These are phyloP conservation scores for Phytophthora meadii DNA, from an alignment of 352 stramenopile genomes.

Conservation along the genomic window DNA sequence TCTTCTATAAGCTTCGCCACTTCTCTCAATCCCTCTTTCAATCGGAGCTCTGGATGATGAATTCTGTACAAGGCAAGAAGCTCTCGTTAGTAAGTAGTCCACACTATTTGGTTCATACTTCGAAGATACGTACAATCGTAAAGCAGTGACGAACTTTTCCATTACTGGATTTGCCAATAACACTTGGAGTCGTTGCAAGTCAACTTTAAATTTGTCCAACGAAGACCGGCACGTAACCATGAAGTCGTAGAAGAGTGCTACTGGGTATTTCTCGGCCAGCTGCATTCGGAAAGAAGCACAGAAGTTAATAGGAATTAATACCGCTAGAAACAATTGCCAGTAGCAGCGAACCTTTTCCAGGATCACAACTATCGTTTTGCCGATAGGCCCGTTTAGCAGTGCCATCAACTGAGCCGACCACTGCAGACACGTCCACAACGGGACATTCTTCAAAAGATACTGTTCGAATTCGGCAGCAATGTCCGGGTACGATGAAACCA, in stretches of 20 bases:
- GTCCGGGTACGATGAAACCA: slow-evolving; percentile 58
- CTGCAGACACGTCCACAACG: slow-evolving; percentile 81
- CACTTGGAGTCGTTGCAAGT: slow-evolving; percentile 56
- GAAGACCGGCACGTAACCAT: slow-evolving; percentile 64
- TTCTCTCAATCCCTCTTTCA: slow-evolving; percentile 82
- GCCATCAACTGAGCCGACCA: slow-evolving; percentile 85
- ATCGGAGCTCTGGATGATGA: slow-evolving; percentile 79
- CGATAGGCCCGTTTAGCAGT: slow-evolving; percentile 64
- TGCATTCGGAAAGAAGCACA: slow-evolving; percentile 26
- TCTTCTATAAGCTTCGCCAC: slow-evolving; percentile 71
- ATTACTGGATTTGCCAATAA: slow-evolving; percentile 74
- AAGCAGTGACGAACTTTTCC: slow-evolving; percentile 83
- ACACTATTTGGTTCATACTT: not conserved
- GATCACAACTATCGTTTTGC: slow-evolving; percentile 59
- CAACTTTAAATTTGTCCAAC: slow-evolving; percentile 42
- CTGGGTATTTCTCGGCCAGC: slow-evolving; percentile 78
- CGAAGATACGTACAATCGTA: slow-evolving; percentile 62
- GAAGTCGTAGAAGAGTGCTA: slow-evolving; percentile 86
- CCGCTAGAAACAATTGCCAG: not conserved
- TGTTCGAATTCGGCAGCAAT: slow-evolving; percentile 57
- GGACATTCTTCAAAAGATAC: slow-evolving; percentile 52
- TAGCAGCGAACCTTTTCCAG: slow-evolving; percentile 69
- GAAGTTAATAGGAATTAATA: not conserved
- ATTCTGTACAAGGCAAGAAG: slow-evolving; percentile 47
- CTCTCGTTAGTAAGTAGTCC: slow-evolving; percentile 11